Evolutionary conservation across 2,329 filamentous ascomycete species (phyloP).

Genomic region (Diaporthe velutina): DNA sequence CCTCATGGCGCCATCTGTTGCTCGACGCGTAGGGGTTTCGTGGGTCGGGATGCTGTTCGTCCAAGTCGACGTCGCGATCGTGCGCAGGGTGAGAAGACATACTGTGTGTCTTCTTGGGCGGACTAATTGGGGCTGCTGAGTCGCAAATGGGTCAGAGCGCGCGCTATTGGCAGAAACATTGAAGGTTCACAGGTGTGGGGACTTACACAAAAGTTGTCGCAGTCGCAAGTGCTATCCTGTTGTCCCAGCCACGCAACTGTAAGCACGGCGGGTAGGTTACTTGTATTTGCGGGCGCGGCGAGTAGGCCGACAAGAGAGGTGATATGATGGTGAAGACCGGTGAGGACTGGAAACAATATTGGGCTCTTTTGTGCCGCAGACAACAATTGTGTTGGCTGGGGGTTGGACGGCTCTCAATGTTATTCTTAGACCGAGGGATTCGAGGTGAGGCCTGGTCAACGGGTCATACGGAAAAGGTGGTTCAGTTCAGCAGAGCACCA

Average conservation of each 20-base stretch:
- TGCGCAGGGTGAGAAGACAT: slow-evolving; percentile 37
- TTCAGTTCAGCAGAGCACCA: background rate
- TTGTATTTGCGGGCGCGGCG: background rate
- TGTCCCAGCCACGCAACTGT: slow-evolving; percentile 7
- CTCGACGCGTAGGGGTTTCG: slow-evolving; percentile 68
- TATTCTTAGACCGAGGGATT: slow-evolving; percentile 32
- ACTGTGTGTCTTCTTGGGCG: background rate
- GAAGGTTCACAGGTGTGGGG: slow-evolving; percentile 14
- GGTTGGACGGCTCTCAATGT: slow-evolving; percentile 7
- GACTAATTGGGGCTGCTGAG: slow-evolving; percentile 18
- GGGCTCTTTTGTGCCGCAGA: background rate
- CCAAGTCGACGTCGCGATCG: slow-evolving; percentile 35
- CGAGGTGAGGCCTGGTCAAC: slow-evolving; percentile 16
- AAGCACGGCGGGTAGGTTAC: background rate
- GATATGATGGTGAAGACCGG: background rate
- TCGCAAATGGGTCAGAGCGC: slow-evolving; percentile 26
- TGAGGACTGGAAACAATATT: background rate
- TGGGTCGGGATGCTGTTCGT: slow-evolving; percentile 48
- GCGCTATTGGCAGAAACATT: slow-evolving; percentile 27
- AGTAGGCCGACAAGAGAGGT: background rate
- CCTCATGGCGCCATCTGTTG: slow-evolving; percentile 74
- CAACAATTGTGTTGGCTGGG: slow-evolving; percentile 12
- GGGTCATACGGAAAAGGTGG: slow-evolving; percentile 2
- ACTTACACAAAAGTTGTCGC: slow-evolving; percentile 33
- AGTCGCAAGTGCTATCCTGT: slow-evolving; percentile 4